Evolutionary conservation across 768 basidiomycete genomes (phyloP).

Genomic region (Amanita rubescens): DNA sequence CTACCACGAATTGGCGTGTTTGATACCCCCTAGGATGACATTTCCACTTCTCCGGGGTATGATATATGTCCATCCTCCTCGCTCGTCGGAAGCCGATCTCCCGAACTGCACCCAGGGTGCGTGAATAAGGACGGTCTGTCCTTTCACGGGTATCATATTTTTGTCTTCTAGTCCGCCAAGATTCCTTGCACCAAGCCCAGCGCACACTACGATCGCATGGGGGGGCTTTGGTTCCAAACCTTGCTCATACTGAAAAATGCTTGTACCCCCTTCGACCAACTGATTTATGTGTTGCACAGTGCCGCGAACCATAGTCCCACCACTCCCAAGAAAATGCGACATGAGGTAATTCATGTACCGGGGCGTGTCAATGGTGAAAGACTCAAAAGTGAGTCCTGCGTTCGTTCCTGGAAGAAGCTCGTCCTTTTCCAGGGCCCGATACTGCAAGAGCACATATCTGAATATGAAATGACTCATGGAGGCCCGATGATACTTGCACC

Average conservation of each 20-base stretch:
- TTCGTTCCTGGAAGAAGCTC: slow-evolving; percentile 34
- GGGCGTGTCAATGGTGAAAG: slow-evolving; percentile 57
- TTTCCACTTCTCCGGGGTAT: slow-evolving; percentile 48
- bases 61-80: slow-evolving; percentile 43
- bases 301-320: slow-evolving; percentile 44
- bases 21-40: slow-evolving; percentile 51
- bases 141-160: slow-evolving; percentile 63
- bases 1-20: slow-evolving; percentile 3
- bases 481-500: slow-evolving; percentile 27
- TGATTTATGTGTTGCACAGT: slow-evolving; percentile 55
- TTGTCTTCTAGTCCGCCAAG: slow-evolving; percentile 74
- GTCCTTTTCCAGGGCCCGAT: slow-evolving; percentile 27
- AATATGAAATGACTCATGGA: background rate
- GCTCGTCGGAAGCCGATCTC: slow-evolving; percentile 29
- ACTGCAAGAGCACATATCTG: slow-evolving; percentile 19
- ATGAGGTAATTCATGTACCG: slow-evolving; percentile 59
- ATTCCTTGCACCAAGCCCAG: slow-evolving; percentile 61
- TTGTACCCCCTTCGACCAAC: slow-evolving; percentile 37
- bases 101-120: slow-evolving; percentile 55
- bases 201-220: slow-evolving; percentile 57
- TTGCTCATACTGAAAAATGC: slow-evolving; percentile 12
- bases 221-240: slow-evolving; percentile 17
- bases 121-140: slow-evolving; percentile 67
- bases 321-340: slow-evolving; percentile 43
- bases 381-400: slow-evolving; percentile 47